Percentiles rank a stretch among this genome's conserved stretches.
These are phyloP conservation scores for Gamarada debralockiae DNA, from an alignment of 495 filamentous ascomycete genomes.

Conservation along the genomic window DNA sequence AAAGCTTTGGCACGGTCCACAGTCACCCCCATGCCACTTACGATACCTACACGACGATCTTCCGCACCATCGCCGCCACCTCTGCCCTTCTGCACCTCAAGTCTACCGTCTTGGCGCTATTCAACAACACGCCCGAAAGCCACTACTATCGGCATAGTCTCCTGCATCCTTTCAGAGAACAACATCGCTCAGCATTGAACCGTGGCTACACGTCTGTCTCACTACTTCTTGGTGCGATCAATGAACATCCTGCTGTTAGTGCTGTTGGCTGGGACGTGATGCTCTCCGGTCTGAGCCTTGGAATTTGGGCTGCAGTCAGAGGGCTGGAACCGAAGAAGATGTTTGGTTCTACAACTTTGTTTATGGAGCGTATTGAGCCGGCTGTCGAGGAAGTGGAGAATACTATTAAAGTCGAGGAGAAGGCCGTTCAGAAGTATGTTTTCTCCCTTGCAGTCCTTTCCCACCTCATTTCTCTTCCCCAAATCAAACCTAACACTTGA, in stretches of 20 bases:
- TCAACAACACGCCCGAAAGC: slow-evolving; percentile 37
- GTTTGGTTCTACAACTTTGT: slow-evolving; percentile 10
- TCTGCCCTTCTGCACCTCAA: slow-evolving; percentile 36
- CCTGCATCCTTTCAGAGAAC: slow-evolving; percentile 36
- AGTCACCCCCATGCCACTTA: slow-evolving; percentile 35
- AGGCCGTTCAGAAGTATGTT: slow-evolving; percentile 9
- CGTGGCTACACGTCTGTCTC: slow-evolving; percentile 37
- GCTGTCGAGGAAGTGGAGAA: slow-evolving; percentile 3
- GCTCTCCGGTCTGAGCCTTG: slow-evolving; percentile 45
- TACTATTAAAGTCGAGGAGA: slow-evolving; percentile 16
- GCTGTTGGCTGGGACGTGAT: slow-evolving; percentile 47
- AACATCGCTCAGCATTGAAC: slow-evolving; percentile 35
- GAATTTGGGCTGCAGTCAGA: slow-evolving; percentile 48
- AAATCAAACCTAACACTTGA: neutral
- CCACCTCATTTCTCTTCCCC: too few relatives aligned
- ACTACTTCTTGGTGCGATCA: slow-evolving; percentile 28
- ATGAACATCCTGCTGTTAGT: slow-evolving; percentile 46
- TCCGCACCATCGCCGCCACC: slow-evolving; percentile 34
- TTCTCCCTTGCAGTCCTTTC: slow-evolving; percentile 6
- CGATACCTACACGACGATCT: slow-evolving; percentile 33
- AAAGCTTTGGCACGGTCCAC: slow-evolving; percentile 36
- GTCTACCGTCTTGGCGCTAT: slow-evolving; percentile 30
- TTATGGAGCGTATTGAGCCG: slow-evolving; percentile 8
- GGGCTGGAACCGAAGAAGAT: slow-evolving; percentile 40
- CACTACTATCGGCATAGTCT: slow-evolving; percentile 41